phyloP scores from a whole-genome alignment of 257 asterid species.

The Cinchona pubescens region DNA sequence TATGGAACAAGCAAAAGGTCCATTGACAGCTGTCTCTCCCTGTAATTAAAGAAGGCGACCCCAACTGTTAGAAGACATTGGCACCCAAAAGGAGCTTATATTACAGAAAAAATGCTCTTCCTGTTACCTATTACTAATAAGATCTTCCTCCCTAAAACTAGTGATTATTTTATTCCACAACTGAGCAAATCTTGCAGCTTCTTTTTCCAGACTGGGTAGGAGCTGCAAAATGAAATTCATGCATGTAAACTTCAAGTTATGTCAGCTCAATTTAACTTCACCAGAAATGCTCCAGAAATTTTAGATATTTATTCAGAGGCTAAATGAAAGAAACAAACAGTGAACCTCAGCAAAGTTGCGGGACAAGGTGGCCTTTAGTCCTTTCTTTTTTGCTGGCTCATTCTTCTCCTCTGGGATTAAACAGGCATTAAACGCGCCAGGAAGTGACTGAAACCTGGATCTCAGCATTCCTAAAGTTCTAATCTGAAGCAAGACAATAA shows the following conservation, averaged over 20 bases:
- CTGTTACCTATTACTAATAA: constrained; percentile 76
- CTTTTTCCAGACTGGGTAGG: constrained; percentile 78
- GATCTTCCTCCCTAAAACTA: constrained; percentile 98
- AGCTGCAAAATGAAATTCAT: constrained; percentile 45
- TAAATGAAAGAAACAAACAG: neutral
- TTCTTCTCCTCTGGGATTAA: constrained; percentile 86
- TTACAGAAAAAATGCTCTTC: neutral
- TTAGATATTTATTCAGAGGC: neutral
- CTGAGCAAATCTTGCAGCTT: constrained; percentile 98
- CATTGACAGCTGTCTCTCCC: too few species aligned
- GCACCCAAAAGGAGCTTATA: neutral
- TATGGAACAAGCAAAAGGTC: constrained; percentile 97
- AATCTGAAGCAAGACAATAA: constrained; percentile 52
- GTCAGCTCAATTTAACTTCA: constrained; percentile 8
- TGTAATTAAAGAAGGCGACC: constrained; percentile 29
- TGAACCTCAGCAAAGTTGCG: constrained; percentile 74
- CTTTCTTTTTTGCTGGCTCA: constrained; percentile 75
- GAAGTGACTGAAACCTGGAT: constrained; percentile 82
- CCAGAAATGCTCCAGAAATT: neutral
- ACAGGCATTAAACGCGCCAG: constrained; percentile 89
- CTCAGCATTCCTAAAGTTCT: constrained; percentile 97
- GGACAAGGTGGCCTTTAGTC: constrained; percentile 91
- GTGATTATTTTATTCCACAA: constrained; percentile 95
- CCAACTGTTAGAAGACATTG: constrained; percentile 16
- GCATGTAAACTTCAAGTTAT: constrained; percentile 14